phyloP scores from a whole-genome alignment of 179 eudicot species.

The Spinacia oleracea region DNA sequence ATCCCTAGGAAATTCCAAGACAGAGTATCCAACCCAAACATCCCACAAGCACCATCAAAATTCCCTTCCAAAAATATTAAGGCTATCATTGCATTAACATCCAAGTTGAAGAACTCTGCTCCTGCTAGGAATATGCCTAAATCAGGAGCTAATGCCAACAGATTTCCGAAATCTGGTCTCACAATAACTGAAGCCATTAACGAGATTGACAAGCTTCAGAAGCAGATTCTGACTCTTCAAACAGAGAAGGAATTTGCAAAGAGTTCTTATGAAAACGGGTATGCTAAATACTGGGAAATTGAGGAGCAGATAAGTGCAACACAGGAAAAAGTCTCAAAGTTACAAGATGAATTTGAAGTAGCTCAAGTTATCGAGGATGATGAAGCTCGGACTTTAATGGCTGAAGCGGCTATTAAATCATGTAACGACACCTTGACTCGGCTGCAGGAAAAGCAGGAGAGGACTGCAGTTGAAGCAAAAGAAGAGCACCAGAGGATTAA shows the following conservation, averaged over 20 bases:
- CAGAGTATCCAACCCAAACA: constrained; percentile 31
- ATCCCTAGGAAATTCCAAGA: constrained; percentile 30
- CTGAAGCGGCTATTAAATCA: constrained; percentile 73
- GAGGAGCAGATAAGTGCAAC: constrained; percentile 58
- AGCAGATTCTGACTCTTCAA: constrained; percentile 67
- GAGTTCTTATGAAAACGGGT: constrained; percentile 78
- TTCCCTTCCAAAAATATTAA: constrained; percentile 51
- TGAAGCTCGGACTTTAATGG: constrained; percentile 85
- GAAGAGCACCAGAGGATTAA: constrained; percentile 56
- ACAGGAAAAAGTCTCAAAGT: constrained; percentile 60
- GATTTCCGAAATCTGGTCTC: constrained; percentile 56
- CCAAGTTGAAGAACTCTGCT: constrained; percentile 27
- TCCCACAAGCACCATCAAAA: constrained; percentile 54
- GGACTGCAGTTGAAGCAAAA: constrained; percentile 46
- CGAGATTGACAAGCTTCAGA: constrained; percentile 84
- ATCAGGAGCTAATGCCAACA: constrained; percentile 24
- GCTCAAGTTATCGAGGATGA: constrained; percentile 67
- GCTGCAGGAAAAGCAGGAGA: constrained; percentile 72
- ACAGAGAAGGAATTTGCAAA: constrained; percentile 85
- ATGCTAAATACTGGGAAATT: constrained; percentile 65
- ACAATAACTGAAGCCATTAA: constrained; percentile 58
- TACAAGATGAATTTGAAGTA: constrained; percentile 78
- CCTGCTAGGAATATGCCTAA: constrained; percentile 24
- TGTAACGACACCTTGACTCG: constrained; percentile 65
- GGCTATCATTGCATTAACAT: constrained; percentile 44